Evolutionary conservation across 139 green algal species (phyloP), one percentile per base, ranked within the genome.

Genomic region (Volvox reticuliferus): DNA sequence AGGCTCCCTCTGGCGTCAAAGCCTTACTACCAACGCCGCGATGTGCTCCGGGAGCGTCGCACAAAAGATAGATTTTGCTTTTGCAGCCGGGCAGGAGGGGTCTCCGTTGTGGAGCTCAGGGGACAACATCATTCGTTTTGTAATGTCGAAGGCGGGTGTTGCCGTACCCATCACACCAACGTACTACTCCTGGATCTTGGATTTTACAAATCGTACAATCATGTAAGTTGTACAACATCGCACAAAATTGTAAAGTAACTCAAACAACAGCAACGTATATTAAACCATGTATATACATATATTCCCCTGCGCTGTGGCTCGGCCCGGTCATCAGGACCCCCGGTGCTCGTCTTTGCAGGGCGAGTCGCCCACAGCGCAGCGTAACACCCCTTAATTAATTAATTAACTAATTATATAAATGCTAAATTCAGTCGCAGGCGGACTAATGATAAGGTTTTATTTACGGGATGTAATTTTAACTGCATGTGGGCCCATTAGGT

Each of bases 81-180:
- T 36, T 32, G 22, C 73, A 6, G 28, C 73, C 19, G 73, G 73
- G 26, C 73, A 79, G 73, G 73, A 79, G 14, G 73, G 73, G 6
- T 79, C 73, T 1, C 28, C 73, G 2, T 21, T 79, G 73, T 79
- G 73, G 73, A 79, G 14, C 35, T 32, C 73, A 1, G 67, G 22
- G 67, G 28, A 79, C 19, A 79, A 79, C 73, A 36, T 32, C 24
- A 32, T 79, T 6, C 73, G 73, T 19, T 79, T 44, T 18, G 73
- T 79, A 2, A 79, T 79, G 73, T 79, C 73, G 16, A 19, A 32
- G 28, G 16, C 73, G 26, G 28, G 73, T 32, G 19, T 14, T 5
- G 67, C 73, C 6, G 73, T 79, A 32, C 73, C 73, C 73, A 79
- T 79, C 73, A 79, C 73, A n/a, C 73, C 73, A 44, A 79, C 73